phyloP scores from a whole-genome alignment of 1,284 basidiomycete genomes.

The Exobasidium cylindrosporum region DNA sequence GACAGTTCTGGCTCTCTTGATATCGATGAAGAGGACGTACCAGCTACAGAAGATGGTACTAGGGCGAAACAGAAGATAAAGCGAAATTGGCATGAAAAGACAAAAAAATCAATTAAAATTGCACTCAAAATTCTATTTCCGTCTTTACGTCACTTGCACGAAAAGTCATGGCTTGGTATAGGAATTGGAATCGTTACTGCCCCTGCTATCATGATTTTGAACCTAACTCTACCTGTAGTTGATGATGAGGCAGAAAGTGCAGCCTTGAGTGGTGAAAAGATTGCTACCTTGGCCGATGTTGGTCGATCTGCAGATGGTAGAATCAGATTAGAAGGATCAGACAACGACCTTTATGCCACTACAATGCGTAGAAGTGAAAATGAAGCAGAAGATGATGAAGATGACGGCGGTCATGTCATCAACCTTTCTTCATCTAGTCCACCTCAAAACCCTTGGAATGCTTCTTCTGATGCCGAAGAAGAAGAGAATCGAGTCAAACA shows the following conservation, averaged over 20 bases:
- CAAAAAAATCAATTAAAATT: not conserved
- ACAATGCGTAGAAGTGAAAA: conserved; percentile 16
- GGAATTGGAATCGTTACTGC: conserved; percentile 75
- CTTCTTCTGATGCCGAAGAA: conserved; percentile 12
- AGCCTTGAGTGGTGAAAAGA: conserved; percentile 16
- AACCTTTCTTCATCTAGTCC: conserved; percentile 9
- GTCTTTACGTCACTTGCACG: conserved; percentile 71
- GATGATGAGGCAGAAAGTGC: conserved; percentile 60
- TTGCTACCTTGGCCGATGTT: conserved; percentile 14
- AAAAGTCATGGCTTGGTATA: conserved; percentile 71
- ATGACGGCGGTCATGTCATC: conserved; percentile 14
- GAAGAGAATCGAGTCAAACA: conserved; percentile 28
- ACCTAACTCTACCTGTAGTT: conserved; percentile 86
- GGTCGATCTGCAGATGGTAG: conserved; percentile 37
- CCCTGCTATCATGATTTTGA: conserved; percentile 80
- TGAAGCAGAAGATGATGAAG: conserved; percentile 18
- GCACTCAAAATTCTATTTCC: conserved; percentile 68
- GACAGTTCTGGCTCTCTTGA: not conserved
- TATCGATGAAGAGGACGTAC: too few species aligned
- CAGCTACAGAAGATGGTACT: too few species aligned
- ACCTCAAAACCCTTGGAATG: conserved; percentile 9
- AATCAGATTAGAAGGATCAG: conserved; percentile 34
- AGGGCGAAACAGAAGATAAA: not conserved
- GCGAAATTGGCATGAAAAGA: not conserved
- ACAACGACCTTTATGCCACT: conserved; percentile 21